Base-by-base conservation (phyloP, 768 basidiomycete species). In the Collybiopsis luxurians region DNA sequence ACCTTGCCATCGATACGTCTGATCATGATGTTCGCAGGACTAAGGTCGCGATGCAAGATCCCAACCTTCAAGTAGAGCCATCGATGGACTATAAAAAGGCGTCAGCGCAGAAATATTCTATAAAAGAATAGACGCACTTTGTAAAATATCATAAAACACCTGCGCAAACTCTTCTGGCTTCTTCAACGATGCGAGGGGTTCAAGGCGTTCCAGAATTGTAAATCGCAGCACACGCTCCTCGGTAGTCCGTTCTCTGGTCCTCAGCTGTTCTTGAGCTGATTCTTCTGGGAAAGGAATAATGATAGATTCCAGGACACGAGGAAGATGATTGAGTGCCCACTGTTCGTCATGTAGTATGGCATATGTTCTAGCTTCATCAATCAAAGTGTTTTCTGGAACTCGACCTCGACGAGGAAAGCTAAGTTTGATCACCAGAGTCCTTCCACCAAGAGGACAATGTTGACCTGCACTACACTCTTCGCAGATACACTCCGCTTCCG, bases 1-100 rank as follows among this genome's bases (percentile, higher is more conserved):
- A 47, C 19, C 28, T 61, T 45, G 56, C 53, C 36, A 50, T 67
- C 34, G 36, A 39, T n/a, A 11, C 61, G 52, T 43, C 61, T 13
- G 40, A 42, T 17, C 60, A 61, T 61, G 27, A 62, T 46, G 24
- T 62, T 62, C 13, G 42, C 50, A 1, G 39, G 23, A 31, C 61
- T 61, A 27, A 62, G 59, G 39, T 62, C 61, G 24, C 57, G 60
- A 55, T 62, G 61, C 12, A 58, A 51, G 28, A 61, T 61, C 0
- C 43, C 31, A 24, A 12, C 34, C 15, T 50, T 13, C 24, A 61
- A 46, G 30, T 55, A 56, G 9, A 55, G 45, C 59, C 42, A 46
- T 21, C 40, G 42, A 23, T 61, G 50, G 17, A 36, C 60, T 61
- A 45, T 17, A 42, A 38, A 17, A 17, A 34, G 48, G 2, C n/a